These are phyloP conservation scores for Cinnamomum chago DNA, from an alignment of 164 flowering plant genomes.

Conservation along the genomic window DNA sequence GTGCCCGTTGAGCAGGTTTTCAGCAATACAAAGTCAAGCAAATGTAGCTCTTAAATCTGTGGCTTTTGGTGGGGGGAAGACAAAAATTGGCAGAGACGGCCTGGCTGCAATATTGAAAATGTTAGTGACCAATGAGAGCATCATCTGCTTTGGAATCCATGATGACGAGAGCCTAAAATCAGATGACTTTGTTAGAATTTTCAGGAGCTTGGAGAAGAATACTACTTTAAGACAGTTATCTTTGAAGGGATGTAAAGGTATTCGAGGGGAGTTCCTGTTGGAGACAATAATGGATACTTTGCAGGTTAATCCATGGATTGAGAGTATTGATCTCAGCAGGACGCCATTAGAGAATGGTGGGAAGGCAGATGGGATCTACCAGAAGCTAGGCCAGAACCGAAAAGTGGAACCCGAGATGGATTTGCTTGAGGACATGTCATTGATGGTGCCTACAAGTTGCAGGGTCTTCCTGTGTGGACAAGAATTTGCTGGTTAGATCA, in stretches of 20 bases:
- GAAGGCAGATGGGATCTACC: conserved; percentile 52
- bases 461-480: conserved; percentile 88
- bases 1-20: conserved; percentile 85
- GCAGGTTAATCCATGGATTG: conserved; percentile 89
- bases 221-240: conserved; percentile 62
- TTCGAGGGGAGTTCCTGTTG: conserved; percentile 60
- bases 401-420: conserved; percentile 50
- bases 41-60: conserved; percentile 60
- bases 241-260: conserved; percentile 79
- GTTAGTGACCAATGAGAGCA: conserved; percentile 64
- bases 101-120: conserved; percentile 60
- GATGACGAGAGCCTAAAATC: conserved; percentile 65
- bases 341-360: conserved; percentile 73
- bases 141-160: conserved; percentile 54
- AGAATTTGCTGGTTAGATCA: conserved; percentile 72
- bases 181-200: conserved; percentile 59
- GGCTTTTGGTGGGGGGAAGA: conserved; percentile 69
- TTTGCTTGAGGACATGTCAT: conserved; percentile 74
- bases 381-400: conserved; percentile 71
- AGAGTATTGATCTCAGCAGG: conserved; percentile 70
- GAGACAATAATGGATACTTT: conserved; percentile 67
- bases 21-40: conserved; percentile 76
- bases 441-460: conserved; percentile 63
- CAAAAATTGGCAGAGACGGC: conserved; percentile 71
- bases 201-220: conserved; percentile 73